Percentiles rank a stretch among this genome's conserved stretches.
These are phyloP conservation scores for Leishmania braziliensis DNA, from an alignment of 208 protist species.

Conservation along the genomic window DNA sequence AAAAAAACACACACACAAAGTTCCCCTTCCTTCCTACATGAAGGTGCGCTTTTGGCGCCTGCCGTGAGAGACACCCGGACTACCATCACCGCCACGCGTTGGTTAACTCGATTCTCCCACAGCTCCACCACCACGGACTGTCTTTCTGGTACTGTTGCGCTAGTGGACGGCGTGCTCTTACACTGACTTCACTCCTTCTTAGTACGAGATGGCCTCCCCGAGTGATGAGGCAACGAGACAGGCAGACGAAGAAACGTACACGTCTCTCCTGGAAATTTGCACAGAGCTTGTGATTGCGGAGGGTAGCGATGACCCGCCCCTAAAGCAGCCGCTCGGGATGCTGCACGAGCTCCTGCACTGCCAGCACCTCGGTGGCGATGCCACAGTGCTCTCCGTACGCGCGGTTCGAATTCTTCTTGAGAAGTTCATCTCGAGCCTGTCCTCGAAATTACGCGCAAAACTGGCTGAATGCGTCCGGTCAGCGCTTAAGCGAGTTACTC, in stretches of 20 bases:
- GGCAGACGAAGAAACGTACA: conserved; percentile 31
- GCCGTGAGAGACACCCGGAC: neutral
- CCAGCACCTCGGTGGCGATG: conserved; percentile 53
- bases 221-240: neutral
- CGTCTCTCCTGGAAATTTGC: conserved; percentile 33
- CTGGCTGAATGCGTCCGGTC: conserved; percentile 21
- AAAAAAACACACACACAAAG: neutral
- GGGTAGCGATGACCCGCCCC: conserved; percentile 14
- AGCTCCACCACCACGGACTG: neutral
- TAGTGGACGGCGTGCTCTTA: neutral
- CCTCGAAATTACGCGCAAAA: conserved; percentile 12
- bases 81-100: neutral
- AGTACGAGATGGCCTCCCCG: neutral
- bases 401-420: conserved; percentile 72
- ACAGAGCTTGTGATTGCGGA: conserved; percentile 41
- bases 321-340: conserved; percentile 14
- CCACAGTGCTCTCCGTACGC: conserved; percentile 68
- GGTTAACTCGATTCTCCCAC: neutral
- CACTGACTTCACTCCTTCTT: neutral
- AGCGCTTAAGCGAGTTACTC: neutral
- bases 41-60: neutral
- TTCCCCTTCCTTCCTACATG: neutral
- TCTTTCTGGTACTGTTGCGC: neutral
- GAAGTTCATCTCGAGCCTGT: conserved; percentile 43
- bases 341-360: conserved; percentile 30